Base-by-base conservation (phyloP, 1,284 basidiomycete species). In the Pulchroboletus neoregius region DNA sequence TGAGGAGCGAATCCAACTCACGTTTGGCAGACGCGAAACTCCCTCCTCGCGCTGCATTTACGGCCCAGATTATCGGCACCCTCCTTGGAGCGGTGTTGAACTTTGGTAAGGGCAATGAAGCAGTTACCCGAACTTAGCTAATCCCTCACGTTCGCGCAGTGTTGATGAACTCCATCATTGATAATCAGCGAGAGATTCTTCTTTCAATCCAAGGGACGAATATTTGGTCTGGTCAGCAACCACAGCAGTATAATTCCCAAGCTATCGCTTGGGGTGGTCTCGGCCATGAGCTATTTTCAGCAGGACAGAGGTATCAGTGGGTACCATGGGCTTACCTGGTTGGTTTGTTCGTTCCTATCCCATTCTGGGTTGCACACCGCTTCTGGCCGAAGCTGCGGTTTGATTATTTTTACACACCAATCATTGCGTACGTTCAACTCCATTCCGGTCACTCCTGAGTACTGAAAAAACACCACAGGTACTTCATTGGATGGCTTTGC, bases 251-350 rank as follows among this genome's bases (percentile, higher is more conserved):
- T 57, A 84, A 87, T 59, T 79, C 75, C 31, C 73, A 78, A 42
- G 82, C 84, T 3, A 70, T 86, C 26, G 75, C 80, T 56, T 84
- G 52, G 83, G 82, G 84, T 69, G 79, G 79, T 2, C 70, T 85
- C 6, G 75, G 78, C 11, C 74, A 79, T 46, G 58, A 76, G 42
- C 65, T 84, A 16, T 85, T 82, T 53, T 68, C 78, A 5, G 64
- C 66, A 12, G 68, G 71, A 24, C 70, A 76, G n/a, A 70, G 75
- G 30, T 82, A 82, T 58, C 73, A 80, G 48, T 74, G 78, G 64
- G 72, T 83, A 10, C 76, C 80, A 0, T 74, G 76, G 67, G 70
- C 72, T 5, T 70, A 82, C 44, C 52, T 82, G 33, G 60, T 82
- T 36, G 80, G 82, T 7, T 68, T 79, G 46, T 64, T 73, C 20